Evolutionary conservation across 148 eudicot genomes (phyloP).

Genomic region (Silene uniflora): DNA sequence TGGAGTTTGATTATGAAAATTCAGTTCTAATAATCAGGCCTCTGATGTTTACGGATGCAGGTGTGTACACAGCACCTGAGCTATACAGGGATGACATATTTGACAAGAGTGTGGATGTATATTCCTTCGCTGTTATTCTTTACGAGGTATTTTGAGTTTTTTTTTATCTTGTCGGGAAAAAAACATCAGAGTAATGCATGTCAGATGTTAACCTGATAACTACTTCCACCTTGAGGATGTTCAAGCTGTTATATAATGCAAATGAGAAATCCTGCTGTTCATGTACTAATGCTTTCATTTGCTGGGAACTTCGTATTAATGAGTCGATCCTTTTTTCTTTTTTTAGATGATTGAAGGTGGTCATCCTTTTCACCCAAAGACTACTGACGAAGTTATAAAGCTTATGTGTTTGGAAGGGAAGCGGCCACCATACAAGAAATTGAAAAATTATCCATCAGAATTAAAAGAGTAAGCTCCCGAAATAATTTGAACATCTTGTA

Average conservation of each 20-base stretch:
- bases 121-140: conserved; percentile 81
- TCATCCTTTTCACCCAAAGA: conserved; percentile 75
- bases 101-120: conserved; percentile 83
- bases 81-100: conserved; percentile 71
- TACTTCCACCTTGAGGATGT: neutral
- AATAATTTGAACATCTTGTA: too few species aligned
- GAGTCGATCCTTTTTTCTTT: neutral
- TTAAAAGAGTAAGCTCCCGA: conserved; percentile 85
- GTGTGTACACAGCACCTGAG: conserved; percentile 84
- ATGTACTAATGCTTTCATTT: conserved; percentile 4
- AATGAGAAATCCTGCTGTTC: neutral
- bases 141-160: conserved; percentile 67
- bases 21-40: conserved; percentile 11
- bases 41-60: conserved; percentile 29
- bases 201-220: neutral
- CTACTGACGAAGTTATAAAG: conserved; percentile 64
- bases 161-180: neutral
- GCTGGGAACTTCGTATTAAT: conserved; percentile 7
- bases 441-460: conserved; percentile 73
- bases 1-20: neutral
- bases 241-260: neutral
- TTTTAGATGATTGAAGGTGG: conserved; percentile 85
- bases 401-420: conserved; percentile 70
- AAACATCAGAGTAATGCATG: neutral
- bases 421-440: conserved; percentile 75